Percentiles rank a stretch among this genome's conserved stretches.
These are phyloP conservation scores for Sarocladiaceae sp. DNA, from an alignment of 2,329 filamentous ascomycete species.

Conservation along the genomic window DNA sequence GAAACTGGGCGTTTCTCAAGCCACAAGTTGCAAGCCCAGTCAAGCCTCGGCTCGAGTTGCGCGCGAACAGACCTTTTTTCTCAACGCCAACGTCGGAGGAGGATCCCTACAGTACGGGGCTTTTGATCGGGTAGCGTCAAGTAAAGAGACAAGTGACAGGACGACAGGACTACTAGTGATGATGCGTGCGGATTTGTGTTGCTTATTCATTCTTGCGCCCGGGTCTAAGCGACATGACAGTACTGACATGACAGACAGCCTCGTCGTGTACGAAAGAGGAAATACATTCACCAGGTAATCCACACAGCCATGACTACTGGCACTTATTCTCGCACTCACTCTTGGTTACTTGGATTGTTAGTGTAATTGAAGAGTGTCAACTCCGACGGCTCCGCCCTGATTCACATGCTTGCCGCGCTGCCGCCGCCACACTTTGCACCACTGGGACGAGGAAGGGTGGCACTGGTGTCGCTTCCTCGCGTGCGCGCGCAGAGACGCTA, in stretches of 20 bases:
- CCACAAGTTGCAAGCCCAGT: too few species aligned
- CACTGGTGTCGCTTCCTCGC: neutral
- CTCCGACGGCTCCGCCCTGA: neutral
- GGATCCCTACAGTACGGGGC: too few species aligned
- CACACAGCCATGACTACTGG: neutral
- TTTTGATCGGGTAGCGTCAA: too few species aligned
- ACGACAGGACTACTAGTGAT: too few species aligned
- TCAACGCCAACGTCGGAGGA: neutral
- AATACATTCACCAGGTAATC: neutral
- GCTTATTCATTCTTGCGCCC: too few species aligned
- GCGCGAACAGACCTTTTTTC: neutral
- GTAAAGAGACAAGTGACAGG: too few species aligned
- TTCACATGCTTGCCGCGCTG: neutral
- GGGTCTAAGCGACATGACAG: too few species aligned
- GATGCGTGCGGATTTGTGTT: too few species aligned
- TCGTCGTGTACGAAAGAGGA: neutral
- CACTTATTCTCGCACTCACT: neutral
- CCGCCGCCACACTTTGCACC: neutral
- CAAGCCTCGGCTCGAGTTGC: constrained; percentile 1
- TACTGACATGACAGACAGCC: too few species aligned
- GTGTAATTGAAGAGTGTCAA: too few species aligned
- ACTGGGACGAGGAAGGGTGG: too few species aligned
- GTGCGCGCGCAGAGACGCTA: neutral
- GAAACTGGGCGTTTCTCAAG: too few species aligned
- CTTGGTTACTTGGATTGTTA: neutral